Conservation (phyloP, 169 alveolate species). For the Plasmodium berghei region DNA sequence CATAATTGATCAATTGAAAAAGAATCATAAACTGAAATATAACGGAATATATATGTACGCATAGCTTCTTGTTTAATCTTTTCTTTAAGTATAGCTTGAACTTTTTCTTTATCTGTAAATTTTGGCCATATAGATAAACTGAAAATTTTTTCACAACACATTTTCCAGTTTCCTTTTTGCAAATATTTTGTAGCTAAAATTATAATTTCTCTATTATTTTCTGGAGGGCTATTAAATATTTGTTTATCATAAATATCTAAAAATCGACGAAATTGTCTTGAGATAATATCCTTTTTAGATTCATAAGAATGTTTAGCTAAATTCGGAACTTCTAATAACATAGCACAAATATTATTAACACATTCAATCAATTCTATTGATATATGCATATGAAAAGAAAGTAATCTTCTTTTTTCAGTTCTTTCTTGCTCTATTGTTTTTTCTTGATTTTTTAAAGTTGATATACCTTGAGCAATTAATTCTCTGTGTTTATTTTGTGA, state of each 20-base stretch:
- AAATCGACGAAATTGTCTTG: conserved; percentile 93
- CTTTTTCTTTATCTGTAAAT: conserved; percentile 89
- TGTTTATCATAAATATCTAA: conserved; percentile 94
- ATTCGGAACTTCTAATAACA: conserved; percentile 94
- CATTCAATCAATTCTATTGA: conserved; percentile 95
- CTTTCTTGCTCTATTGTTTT: conserved; percentile 95
- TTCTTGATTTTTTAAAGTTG: conserved; percentile 91
- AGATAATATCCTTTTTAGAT: conserved; percentile 80
- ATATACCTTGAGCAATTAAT: conserved; percentile 95
- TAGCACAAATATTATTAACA: conserved; percentile 94
- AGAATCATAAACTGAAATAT: conserved; percentile 88
- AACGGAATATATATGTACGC: conserved; percentile 93
- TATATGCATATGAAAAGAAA: conserved; percentile 98
- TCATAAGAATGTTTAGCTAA: conserved; percentile 88
- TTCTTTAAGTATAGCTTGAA: conserved; percentile 87
- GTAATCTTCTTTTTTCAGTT: conserved; percentile 95
- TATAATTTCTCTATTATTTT: conserved; percentile 94
- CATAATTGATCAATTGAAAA: conserved; percentile 90
- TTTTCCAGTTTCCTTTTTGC: conserved; percentile 95
- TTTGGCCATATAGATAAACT: conserved; percentile 90
- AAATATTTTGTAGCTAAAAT: conserved; percentile 93
- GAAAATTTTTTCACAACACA: conserved; percentile 89
- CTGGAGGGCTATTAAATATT: conserved; percentile 97
- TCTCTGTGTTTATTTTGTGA: conserved; percentile 95
- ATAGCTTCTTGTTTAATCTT: conserved; percentile 95